These are phyloP conservation scores for Saccharum spontaneum DNA, from an alignment of 176 grass and related monocot species.

Conservation along the genomic window DNA sequence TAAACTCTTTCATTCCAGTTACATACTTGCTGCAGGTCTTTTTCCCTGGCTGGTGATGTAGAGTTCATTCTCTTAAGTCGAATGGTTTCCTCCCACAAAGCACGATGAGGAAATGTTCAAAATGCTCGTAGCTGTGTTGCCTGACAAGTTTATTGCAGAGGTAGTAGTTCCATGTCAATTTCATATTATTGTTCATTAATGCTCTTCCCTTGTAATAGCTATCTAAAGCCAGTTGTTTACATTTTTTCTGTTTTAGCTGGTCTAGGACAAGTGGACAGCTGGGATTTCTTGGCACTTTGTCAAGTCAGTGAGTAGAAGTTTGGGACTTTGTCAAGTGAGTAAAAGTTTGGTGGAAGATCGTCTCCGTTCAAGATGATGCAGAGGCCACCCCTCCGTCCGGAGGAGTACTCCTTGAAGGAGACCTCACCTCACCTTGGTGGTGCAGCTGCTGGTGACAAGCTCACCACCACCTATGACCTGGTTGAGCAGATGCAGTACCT, in stretches of 20 bases:
- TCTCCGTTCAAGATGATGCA: constrained; percentile 57
- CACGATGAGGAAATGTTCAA: constrained; percentile 25
- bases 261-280: background rate
- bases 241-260: constrained; percentile 3
- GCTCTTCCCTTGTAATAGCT: background rate
- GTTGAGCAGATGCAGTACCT: constrained; percentile 85
- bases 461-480: constrained; percentile 68
- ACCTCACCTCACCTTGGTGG: constrained; percentile 67
- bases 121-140: background rate
- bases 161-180: constrained; percentile 8
- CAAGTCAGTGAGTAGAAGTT: background rate
- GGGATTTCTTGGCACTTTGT: background rate
- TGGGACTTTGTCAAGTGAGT: background rate
- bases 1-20: constrained; percentile 11
- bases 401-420: constrained; percentile 81
- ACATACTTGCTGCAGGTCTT: constrained; percentile 18
- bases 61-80: constrained; percentile 24
- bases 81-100: background rate
- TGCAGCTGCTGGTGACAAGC: constrained; percentile 57
- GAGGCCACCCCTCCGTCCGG: constrained; percentile 50
- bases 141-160: constrained; percentile 25
- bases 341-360: constrained; percentile 6
- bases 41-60: constrained; percentile 18
- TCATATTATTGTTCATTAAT: background rate
- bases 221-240: background rate